Base-by-base conservation (phyloP, 2,329 filamentous ascomycete genomes). In the Coleophoma eucalyptorum region DNA sequence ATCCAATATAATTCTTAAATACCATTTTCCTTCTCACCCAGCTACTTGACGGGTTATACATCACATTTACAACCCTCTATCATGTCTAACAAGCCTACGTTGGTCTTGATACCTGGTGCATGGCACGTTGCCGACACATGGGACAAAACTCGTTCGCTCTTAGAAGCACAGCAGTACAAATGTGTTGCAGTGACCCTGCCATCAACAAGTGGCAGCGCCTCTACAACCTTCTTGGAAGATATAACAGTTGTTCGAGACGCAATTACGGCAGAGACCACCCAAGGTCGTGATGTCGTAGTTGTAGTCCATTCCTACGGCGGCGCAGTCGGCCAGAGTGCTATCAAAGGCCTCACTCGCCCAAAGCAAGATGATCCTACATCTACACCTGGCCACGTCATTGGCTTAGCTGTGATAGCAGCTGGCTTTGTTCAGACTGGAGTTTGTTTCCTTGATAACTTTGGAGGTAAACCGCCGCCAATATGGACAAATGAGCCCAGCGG, bases 41-140 rank as follows among this genome's bases (percentile, higher is more conserved):
- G n/a, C n/a, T n/a, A n/a, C n/a, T n/a, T n/a, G n/a, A n/a, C n/a
- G n/a, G n/a, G n/a, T n/a, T n/a, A n/a, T n/a, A n/a, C n/a, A n/a
- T n/a, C n/a, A n/a, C n/a, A n/a, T n/a, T n/a, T n/a, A 5, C 37
- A 12, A 40, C 37, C 3, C 5, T 41, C n/a, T 37, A 13, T n/a
- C 40, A 49, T 49, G 47, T 26, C 37, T 42, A 2, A 19, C 20
- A 50, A 55, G 31, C 67, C 69, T 40, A 70, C 68, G 10, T 59
- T 79, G 0, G 52, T 80, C 50, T 68, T 79, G 18, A 65, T 80
- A 1, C 74, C 68, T 2, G 76, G 76, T 5, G 67, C 73, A 21
- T 78, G 76, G 75, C 76, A 79, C 50, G 58, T 52, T 19, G 58
- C 60, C 7, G 65, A 62, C 18, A 63, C 64, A 41, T 73, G 69